A percentile compares a stretch with the other conserved stretches of the same genome.
These are phyloP conservation scores for Lipomyces yamanashiensis DNA, from an alignment of 805 yeast species.

Conservation along the genomic window DNA sequence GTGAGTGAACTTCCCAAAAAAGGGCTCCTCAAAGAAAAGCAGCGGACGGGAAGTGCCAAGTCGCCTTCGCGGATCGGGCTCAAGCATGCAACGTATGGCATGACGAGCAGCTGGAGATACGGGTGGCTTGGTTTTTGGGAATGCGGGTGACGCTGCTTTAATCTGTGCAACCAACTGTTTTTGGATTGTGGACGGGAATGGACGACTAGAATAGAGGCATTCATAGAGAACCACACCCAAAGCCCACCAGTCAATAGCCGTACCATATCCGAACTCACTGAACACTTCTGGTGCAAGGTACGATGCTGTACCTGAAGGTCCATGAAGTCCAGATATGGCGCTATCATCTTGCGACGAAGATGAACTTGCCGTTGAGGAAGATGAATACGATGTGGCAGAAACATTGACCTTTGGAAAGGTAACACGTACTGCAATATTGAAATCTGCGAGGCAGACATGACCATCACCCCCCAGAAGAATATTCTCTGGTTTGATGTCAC, in stretches of 20 bases:
- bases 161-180: constrained; percentile 19
- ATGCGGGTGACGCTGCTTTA: constrained; percentile 12
- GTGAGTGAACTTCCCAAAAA: constrained; percentile 56
- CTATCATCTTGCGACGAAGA: neutral
- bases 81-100: constrained; percentile 65
- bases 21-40: constrained; percentile 78
- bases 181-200: constrained; percentile 36
- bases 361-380: neutral
- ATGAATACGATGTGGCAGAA: neutral
- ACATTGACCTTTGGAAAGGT: neutral
- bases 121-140: constrained; percentile 46
- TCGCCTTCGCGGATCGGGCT: constrained; percentile 65
- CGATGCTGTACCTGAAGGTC: constrained; percentile 40
- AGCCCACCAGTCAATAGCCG: constrained; percentile 45
- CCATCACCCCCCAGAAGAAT: constrained; percentile 65
- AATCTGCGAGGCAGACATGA: constrained; percentile 63
- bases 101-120: constrained; percentile 72
- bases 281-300: constrained; percentile 44
- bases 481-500: constrained; percentile 41
- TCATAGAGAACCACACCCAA: constrained; percentile 45
- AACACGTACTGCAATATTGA: constrained; percentile 49
- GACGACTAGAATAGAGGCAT: constrained; percentile 40
- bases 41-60: constrained; percentile 75
- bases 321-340: constrained; percentile 17
- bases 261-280: constrained; percentile 36